These are phyloP conservation scores for Multifurca ochricompacta DNA, from an alignment of 768 basidiomycete genomes.

Conservation along the genomic window DNA sequence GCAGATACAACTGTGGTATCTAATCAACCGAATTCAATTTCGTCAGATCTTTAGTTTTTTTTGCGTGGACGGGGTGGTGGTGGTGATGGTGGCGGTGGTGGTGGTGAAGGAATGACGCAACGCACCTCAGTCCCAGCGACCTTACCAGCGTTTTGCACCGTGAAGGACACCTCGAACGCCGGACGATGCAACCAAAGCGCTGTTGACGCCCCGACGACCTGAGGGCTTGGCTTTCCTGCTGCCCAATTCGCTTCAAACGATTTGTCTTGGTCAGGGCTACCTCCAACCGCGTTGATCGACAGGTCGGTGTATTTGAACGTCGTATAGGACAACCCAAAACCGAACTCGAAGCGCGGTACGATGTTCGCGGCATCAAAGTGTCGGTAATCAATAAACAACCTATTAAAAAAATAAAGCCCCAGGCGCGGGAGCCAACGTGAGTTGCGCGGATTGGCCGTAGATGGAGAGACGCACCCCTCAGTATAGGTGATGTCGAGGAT, in stretches of 20 bases:
- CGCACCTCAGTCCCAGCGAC: slow-evolving; percentile 57
- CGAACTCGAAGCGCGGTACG: slow-evolving; percentile 80
- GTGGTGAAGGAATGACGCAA: too few relatives aligned
- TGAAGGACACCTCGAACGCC: slow-evolving; percentile 53
- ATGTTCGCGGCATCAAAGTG: slow-evolving; percentile 52
- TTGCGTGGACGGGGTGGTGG: not conserved
- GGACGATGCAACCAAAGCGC: slow-evolving; percentile 69
- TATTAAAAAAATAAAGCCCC: not conserved
- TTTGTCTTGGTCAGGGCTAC: slow-evolving; percentile 29
- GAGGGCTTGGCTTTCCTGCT: slow-evolving; percentile 46
- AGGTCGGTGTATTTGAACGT: slow-evolving; percentile 65
- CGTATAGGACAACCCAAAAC: slow-evolving; percentile 85
- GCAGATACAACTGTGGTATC: slow-evolving; percentile 71
- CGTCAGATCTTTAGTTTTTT: too few relatives aligned
- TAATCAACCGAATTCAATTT: too few relatives aligned
- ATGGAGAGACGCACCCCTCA: slow-evolving; percentile 35
- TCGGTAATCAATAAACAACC: slow-evolving; percentile 30
- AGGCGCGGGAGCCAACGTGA: too few relatives aligned
- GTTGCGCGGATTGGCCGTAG: not conserved
- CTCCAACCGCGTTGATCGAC: slow-evolving; percentile 34
- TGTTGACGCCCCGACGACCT: slow-evolving; percentile 48
- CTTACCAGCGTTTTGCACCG: slow-evolving; percentile 55
- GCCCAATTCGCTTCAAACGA: slow-evolving; percentile 48
- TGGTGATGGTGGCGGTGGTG: too few relatives aligned
- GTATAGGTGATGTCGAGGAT: slow-evolving; percentile 51